phyloP scores from a whole-genome alignment of 2,329 filamentous ascomycete species.

The Neonectria punicea region DNA sequence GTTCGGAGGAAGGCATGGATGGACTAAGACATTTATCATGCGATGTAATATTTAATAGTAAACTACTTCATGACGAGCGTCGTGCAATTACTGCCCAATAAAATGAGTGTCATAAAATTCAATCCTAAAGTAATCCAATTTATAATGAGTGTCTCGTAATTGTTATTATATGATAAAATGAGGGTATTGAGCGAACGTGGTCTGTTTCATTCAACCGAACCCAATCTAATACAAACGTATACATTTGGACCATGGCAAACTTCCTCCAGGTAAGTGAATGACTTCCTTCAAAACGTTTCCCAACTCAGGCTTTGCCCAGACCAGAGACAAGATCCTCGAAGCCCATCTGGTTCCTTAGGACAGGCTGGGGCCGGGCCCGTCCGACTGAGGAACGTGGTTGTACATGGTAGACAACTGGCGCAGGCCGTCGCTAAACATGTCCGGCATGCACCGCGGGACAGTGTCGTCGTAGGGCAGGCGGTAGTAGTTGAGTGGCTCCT shows the following conservation, averaged over 20 bases:
- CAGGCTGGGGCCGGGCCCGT: not conserved
- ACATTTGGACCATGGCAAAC: conserved; percentile 9
- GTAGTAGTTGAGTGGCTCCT: conserved; percentile 13
- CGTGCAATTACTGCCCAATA: not conserved
- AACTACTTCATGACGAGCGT: not conserved
- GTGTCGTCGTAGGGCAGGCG: conserved; percentile 17
- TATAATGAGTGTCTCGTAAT: not conserved
- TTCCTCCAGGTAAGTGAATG: conserved; percentile 26
- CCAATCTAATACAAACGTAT: conserved; percentile 30
- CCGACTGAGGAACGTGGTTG: too few relatives aligned
- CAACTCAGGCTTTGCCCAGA: not conserved
- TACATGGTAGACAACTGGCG: conserved; percentile 9
- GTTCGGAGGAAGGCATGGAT: too few relatives aligned
- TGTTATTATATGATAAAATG: too few relatives aligned
- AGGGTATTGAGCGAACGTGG: not conserved
- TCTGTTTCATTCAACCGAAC: not conserved
- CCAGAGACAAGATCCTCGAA: not conserved
- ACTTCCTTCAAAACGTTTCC: not conserved
- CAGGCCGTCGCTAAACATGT: not conserved
- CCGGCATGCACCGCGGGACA: conserved; percentile 22
- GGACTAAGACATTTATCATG: too few relatives aligned
- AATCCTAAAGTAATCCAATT: too few relatives aligned
- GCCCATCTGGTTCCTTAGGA: not conserved
- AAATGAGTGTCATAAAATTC: not conserved
- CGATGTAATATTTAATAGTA: too few relatives aligned